phyloP scores from a whole-genome alignment of 1,284 basidiomycete genomes.

The Heliocybe sulcata region DNA sequence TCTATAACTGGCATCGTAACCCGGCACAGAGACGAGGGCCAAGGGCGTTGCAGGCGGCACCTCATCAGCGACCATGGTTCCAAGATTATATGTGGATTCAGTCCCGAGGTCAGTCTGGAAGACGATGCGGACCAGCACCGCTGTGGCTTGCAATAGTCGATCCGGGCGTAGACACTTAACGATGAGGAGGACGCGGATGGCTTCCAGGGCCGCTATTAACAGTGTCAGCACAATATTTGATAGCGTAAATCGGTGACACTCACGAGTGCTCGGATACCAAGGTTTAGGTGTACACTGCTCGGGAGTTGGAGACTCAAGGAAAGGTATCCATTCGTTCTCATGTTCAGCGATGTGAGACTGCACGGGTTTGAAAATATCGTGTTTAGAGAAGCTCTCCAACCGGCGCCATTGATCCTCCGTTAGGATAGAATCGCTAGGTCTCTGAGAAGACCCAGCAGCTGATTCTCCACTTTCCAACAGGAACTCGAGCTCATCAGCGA shows the following conservation, averaged over 20 bases:
- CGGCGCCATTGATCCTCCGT: conserved; percentile 64
- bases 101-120: conserved; percentile 78
- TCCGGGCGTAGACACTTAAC: conserved; percentile 91
- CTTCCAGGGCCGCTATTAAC: conserved; percentile 57
- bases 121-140: conserved; percentile 64
- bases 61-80: conserved; percentile 71
- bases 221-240: conserved; percentile 5
- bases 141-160: conserved; percentile 77
- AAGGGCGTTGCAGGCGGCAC: conserved; percentile 77
- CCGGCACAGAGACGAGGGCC: conserved; percentile 87
- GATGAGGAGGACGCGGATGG: conserved; percentile 70
- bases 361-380: conserved; percentile 74
- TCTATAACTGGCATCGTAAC: conserved; percentile 95
- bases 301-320: conserved; percentile 66
- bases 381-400: conserved; percentile 61
- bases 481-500: conserved; percentile 84
- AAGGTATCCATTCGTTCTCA: conserved; percentile 69
- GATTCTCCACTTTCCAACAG: conserved; percentile 83
- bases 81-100: conserved; percentile 69
- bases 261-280: conserved; percentile 73
- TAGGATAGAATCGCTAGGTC: conserved; percentile 39
- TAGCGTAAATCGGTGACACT: conserved; percentile 22
- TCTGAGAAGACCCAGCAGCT: conserved; percentile 33
- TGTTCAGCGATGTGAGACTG: conserved; percentile 60
- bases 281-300: conserved; percentile 70